Evolutionary conservation across 139 green algal species (phyloP).

Genomic region (Coelastrella sp.): DNA sequence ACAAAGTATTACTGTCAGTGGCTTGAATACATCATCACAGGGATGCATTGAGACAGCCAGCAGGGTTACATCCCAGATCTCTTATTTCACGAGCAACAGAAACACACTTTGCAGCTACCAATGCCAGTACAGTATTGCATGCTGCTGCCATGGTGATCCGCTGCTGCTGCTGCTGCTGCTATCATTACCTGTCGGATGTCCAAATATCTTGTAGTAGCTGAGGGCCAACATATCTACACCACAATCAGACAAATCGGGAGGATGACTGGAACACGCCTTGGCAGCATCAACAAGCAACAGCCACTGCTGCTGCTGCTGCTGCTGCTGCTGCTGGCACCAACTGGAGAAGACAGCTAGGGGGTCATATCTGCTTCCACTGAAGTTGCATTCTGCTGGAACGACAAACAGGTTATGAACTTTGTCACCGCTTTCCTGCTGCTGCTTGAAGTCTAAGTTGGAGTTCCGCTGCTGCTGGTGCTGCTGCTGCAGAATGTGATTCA

Average conservation of each 20-base stretch:
- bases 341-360: background rate
- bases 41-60: no score
- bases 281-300: conserved; percentile 90
- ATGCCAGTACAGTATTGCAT: background rate
- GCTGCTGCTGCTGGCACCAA: conserved; percentile 7
- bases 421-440: conserved; percentile 41
- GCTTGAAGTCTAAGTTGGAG: no score
- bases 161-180: no score
- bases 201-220: conserved; percentile 97
- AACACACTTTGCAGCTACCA: background rate
- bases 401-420: conserved; percentile 73
- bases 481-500: background rate
- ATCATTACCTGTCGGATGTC: conserved; percentile 50
- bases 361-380: conserved; percentile 68
- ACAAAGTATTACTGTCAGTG: no score
- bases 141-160: no score
- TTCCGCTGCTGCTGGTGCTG: conserved; percentile 38
- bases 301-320: conserved; percentile 63
- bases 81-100: no score
- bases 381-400: conserved; percentile 90
- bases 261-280: conserved; percentile 81
- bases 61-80: no score
- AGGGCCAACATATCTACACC: conserved; percentile 88
- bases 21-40: no score
- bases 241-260: conserved; percentile 78